A percentile compares a stretch with the other conserved stretches of the same genome.
Conservation (phyloP, 352 stramenopile genomes). For the Phytophthora boehmeriae region DNA sequence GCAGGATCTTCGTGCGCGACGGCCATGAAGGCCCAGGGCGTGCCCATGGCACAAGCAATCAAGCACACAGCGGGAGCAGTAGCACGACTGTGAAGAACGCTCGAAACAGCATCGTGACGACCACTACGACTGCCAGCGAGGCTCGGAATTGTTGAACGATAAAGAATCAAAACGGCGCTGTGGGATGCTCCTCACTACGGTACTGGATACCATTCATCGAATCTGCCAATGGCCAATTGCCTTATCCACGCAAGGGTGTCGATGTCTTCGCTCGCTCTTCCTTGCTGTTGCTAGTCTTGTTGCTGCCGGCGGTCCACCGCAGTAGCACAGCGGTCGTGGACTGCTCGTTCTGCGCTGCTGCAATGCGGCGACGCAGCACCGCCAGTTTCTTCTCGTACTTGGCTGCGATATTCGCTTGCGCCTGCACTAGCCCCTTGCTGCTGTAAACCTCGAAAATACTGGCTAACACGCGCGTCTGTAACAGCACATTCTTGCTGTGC, state of each 20-base stretch:
- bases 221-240: slow-evolving; percentile 1
- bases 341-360: slow-evolving; percentile 46
- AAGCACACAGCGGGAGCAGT: slow-evolving; percentile 77
- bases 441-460: slow-evolving; percentile 63
- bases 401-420: slow-evolving; percentile 46
- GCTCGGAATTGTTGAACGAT: slow-evolving; percentile 12
- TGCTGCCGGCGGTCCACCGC: slow-evolving; percentile 43
- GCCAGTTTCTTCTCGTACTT: slow-evolving; percentile 78
- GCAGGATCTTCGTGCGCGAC: slow-evolving; percentile 61
- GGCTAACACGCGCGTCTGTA: slow-evolving; percentile 69
- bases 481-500: slow-evolving; percentile 70
- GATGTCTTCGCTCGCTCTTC: slow-evolving; percentile 1
- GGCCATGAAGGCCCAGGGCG: slow-evolving; percentile 67
- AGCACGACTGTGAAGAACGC: slow-evolving; percentile 46
- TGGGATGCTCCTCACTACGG: slow-evolving; percentile 3
- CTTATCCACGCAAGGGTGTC: slow-evolving; percentile 22
- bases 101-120: slow-evolving; percentile 6
- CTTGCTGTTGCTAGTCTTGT: background rate
- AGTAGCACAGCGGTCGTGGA: slow-evolving; percentile 48
- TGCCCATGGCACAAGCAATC: slow-evolving; percentile 75
- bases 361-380: slow-evolving; percentile 52
- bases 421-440: slow-evolving; percentile 39
- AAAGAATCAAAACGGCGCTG: too few species aligned
- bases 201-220: slow-evolving; percentile 17
- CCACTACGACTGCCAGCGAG: slow-evolving; percentile 11